A percentile compares a stretch with the other conserved stretches of the same genome.
Evolutionary conservation across 2,329 filamentous ascomycete species (phyloP).

Genomic region (Phyllosticta citriasiana): DNA sequence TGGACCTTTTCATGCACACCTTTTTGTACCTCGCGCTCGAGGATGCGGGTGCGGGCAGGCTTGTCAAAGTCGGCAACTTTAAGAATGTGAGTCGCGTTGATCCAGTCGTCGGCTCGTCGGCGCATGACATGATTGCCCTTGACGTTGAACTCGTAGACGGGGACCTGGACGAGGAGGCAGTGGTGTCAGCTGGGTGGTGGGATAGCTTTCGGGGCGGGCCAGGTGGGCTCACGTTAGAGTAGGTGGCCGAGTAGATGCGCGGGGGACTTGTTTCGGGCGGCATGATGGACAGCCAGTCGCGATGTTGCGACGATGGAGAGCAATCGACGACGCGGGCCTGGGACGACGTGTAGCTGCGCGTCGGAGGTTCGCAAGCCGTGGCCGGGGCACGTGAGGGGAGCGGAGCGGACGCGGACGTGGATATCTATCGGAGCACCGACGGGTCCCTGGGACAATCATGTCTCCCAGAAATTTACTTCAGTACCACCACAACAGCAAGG

Average conservation of each 20-base stretch:
- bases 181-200: constrained; percentile 11
- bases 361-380: background rate
- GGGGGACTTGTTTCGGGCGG: constrained; percentile 25
- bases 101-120: constrained; percentile 86
- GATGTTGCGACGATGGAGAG: background rate
- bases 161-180: constrained; percentile 51
- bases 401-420: background rate
- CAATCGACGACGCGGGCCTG: background rate
- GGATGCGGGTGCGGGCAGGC: constrained; percentile 83
- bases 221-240: constrained; percentile 44
- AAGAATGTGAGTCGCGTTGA: constrained; percentile 98
- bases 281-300: constrained; percentile 17
- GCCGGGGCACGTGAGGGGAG: too few species aligned
- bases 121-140: constrained; percentile 92
- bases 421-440: too few species aligned
- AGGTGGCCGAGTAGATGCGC: constrained; percentile 54
- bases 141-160: constrained; percentile 88
- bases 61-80: constrained; percentile 98
- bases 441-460: too few species aligned
- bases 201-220: background rate
- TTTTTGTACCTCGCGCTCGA: constrained; percentile 95
- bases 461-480: background rate
- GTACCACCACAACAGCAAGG: background rate
- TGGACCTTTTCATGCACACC: constrained; percentile 96
- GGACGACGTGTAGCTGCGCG: background rate